These are phyloP conservation scores for Venturia oleaginea DNA, from an alignment of 2,329 filamentous ascomycete species.

Conservation along the genomic window DNA sequence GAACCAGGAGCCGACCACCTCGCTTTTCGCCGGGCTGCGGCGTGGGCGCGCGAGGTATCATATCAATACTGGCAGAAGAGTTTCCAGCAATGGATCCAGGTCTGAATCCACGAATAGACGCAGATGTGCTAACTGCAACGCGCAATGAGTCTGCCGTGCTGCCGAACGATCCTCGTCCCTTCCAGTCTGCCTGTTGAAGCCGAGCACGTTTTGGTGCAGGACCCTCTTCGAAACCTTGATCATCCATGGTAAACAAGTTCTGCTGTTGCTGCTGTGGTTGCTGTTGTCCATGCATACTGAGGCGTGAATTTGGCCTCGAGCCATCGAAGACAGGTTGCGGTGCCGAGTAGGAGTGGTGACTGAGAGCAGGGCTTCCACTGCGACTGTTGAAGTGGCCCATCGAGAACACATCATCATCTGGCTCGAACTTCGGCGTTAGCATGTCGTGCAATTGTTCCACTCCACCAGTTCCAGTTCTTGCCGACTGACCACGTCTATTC, in stretches of 20 bases:
- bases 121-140: conserved; percentile 83
- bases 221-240: conserved; percentile 35
- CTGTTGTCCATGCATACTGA: conserved; percentile 25
- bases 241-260: conserved; percentile 17
- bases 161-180: conserved; percentile 63
- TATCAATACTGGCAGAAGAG: conserved; percentile 42
- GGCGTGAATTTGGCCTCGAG: conserved; percentile 30
- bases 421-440: conserved; percentile 18
- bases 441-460: conserved; percentile 20
- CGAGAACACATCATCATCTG: conserved; percentile 13
- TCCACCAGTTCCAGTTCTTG: conserved; percentile 2
- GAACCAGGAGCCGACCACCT: conserved; percentile 25
- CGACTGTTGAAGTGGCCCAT: conserved; percentile 31
- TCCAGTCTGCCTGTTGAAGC: conserved; percentile 61
- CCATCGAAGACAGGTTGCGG: conserved; percentile 23
- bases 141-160: conserved; percentile 69
- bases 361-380: conserved; percentile 36
- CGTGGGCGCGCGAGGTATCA: conserved; percentile 64
- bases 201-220: conserved; percentile 71
- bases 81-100: conserved; percentile 48
- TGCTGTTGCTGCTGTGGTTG: conserved; percentile 16
- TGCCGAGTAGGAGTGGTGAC: conserved; percentile 27
- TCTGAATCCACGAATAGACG: conserved; percentile 75
- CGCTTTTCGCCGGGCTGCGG: conserved; percentile 52
- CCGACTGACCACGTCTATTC: conserved; percentile 11